Percentiles rank a stretch among this genome's conserved stretches.
Conservation (phyloP, 306 rosid genomes). For the Dryas drummondii region DNA sequence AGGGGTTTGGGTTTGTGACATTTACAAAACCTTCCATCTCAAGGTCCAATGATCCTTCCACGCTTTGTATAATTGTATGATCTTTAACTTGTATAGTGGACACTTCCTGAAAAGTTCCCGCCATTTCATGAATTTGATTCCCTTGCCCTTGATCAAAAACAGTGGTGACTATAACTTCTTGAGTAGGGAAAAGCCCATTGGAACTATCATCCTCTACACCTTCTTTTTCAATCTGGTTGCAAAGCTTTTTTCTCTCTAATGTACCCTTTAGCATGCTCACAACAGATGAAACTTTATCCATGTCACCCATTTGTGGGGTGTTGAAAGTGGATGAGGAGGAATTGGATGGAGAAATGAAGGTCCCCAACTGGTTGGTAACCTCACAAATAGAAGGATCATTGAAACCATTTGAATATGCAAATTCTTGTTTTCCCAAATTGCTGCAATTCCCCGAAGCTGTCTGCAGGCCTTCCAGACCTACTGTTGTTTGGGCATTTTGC, state of each 20-base stretch:
- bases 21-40: conserved; percentile 64
- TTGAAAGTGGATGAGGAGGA: conserved; percentile 75
- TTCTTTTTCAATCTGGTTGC: conserved; percentile 52
- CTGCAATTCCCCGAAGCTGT: conserved; percentile 43
- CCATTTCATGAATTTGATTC: conserved; percentile 45
- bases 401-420: conserved; percentile 48
- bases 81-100: conserved; percentile 49
- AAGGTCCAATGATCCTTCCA: conserved; percentile 53
- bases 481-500: conserved; percentile 61
- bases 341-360: conserved; percentile 73
- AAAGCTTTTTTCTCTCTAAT: conserved; percentile 68
- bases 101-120: conserved; percentile 43
- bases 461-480: conserved; percentile 50
- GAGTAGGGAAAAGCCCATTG: conserved; percentile 41
- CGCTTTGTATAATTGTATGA: conserved; percentile 36
- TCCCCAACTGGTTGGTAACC: conserved; percentile 55
- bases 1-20: conserved; percentile 47
- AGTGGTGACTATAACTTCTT: conserved; percentile 40
- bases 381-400: conserved; percentile 48
- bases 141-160: conserved; percentile 50
- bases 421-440: conserved; percentile 46
- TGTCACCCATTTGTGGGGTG: conserved; percentile 49
- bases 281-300: conserved; percentile 81
- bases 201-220: conserved; percentile 45
- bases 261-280: conserved; percentile 94